Conservation (phyloP, 1,284 basidiomycete genomes). For the Coriolopsis trogii region DNA sequence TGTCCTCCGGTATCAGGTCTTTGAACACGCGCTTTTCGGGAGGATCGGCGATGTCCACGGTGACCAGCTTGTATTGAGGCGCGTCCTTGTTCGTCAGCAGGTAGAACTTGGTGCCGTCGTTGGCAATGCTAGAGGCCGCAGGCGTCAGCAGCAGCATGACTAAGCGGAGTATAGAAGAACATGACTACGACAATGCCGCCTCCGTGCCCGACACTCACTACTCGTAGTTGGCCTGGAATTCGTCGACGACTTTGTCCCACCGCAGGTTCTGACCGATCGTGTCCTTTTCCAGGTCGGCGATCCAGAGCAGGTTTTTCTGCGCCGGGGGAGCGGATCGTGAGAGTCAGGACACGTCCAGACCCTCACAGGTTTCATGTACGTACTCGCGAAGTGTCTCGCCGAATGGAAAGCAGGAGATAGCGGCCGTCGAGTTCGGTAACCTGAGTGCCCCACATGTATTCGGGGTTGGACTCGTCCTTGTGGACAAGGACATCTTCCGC, state of each 20-base stretch:
- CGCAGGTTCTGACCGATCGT: conserved; percentile 64
- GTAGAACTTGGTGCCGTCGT: conserved; percentile 69
- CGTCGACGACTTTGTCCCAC: conserved; percentile 71
- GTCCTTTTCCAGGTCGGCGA: conserved; percentile 63
- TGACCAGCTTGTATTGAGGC: conserved; percentile 68
- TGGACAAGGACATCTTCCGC: conserved; percentile 71
- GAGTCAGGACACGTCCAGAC: background rate
- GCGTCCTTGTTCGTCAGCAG: conserved; percentile 70
- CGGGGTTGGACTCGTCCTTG: conserved; percentile 64
- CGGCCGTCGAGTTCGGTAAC: conserved; percentile 64
- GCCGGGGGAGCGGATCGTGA: background rate
- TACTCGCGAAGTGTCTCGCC: conserved; percentile 69
- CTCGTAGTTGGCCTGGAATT: conserved; percentile 64
- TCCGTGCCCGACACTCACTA: conserved; percentile 46
- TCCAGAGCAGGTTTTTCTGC: conserved; percentile 79
- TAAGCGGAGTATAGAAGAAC: conserved; percentile 1
- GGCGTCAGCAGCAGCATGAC: background rate
- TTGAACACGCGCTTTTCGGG: conserved; percentile 44
- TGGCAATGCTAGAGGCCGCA: conserved; percentile 57
- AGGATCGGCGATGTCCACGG: conserved; percentile 61
- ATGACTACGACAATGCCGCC: conserved; percentile 7
- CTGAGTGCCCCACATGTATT: conserved; percentile 65
- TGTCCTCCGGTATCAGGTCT: conserved; percentile 76
- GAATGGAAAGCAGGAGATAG: conserved; percentile 61
- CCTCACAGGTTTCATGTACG: conserved; percentile 16